Evolutionary conservation across 31 red algal species (phyloP).

Genomic region (Odonthalia washingtoniensis): DNA sequence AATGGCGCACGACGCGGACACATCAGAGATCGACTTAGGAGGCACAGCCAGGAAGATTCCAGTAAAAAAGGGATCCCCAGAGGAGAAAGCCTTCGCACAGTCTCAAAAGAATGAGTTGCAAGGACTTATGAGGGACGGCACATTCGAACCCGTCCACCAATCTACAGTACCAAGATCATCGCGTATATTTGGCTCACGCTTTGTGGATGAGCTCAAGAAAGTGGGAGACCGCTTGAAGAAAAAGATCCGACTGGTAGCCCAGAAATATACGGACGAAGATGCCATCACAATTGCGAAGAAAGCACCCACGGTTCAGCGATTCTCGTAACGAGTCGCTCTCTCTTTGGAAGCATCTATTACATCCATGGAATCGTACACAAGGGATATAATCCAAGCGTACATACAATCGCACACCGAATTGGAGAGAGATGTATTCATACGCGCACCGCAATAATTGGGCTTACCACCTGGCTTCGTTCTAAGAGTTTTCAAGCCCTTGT

Average conservation of each 20-base stretch:
- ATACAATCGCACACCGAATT: no score
- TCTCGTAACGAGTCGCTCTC: neutral
- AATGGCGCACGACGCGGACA: no score
- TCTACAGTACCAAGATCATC: neutral
- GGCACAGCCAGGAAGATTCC: no score
- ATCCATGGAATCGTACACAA: no score
- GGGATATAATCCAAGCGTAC: no score
- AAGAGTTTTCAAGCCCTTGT: slow-evolving; percentile 14
- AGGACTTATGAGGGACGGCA: neutral
- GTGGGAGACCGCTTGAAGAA: neutral
- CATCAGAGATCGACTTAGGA: no score
- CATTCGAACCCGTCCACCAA: neutral
- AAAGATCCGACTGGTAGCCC: neutral
- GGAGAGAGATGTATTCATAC: no score
- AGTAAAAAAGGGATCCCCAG: no score
- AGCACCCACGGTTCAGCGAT: neutral
- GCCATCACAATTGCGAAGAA: neutral
- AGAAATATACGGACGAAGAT: neutral
- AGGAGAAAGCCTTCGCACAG: neutral
- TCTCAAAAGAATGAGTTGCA: neutral
- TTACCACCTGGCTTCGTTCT: neutral
- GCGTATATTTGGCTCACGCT: neutral
- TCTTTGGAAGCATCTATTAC: neutral
- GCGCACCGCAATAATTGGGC: slow-evolving; percentile 7
- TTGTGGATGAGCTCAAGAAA: neutral